Conservation (phyloP, 1,284 basidiomycete species). For the Trametes pubescens region DNA sequence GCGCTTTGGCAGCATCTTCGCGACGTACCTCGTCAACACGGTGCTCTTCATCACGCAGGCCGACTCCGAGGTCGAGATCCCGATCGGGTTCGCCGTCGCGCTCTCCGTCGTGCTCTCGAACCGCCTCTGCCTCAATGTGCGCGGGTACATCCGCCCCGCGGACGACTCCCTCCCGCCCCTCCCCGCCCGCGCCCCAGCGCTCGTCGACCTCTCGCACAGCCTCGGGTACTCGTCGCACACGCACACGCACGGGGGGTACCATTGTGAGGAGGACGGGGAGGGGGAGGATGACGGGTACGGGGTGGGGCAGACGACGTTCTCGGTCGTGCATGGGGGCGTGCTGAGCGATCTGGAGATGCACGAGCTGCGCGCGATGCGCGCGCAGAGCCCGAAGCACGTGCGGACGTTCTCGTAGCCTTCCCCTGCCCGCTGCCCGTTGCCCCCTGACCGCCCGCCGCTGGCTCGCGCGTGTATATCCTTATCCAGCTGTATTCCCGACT, state of each 20-base stretch:
- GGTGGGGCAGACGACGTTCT: conserved; percentile 12
- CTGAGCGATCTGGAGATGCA: conserved; percentile 52
- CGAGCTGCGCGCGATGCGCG: conserved; percentile 49
- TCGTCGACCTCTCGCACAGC: conserved; percentile 1
- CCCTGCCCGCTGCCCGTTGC: not conserved
- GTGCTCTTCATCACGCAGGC: conserved; percentile 58
- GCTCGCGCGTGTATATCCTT: too few species aligned
- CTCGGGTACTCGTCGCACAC: conserved; percentile 1
- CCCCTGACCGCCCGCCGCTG: too few species aligned
- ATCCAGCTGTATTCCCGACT: too few species aligned
- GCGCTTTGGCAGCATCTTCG: conserved; percentile 54
- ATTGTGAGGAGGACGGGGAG: conserved; percentile 5
- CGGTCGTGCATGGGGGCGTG: conserved; percentile 24
- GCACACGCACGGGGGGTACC: conserved; percentile 1
- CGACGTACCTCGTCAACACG: conserved; percentile 60
- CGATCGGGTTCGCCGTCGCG: conserved; percentile 63
- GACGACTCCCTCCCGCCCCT: conserved; percentile 5
- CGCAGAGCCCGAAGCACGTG: conserved; percentile 30
- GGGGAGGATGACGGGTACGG: conserved; percentile 9
- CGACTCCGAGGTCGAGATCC: conserved; percentile 54
- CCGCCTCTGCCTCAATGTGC: conserved; percentile 63
- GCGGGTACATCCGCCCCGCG: conserved; percentile 46
- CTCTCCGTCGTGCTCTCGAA: conserved; percentile 65
- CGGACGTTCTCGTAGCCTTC: conserved; percentile 12
- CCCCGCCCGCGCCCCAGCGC: conserved; percentile 1